phyloP scores from a whole-genome alignment of 805 yeast genomes.

The Saccharomyces eubayanus region DNA sequence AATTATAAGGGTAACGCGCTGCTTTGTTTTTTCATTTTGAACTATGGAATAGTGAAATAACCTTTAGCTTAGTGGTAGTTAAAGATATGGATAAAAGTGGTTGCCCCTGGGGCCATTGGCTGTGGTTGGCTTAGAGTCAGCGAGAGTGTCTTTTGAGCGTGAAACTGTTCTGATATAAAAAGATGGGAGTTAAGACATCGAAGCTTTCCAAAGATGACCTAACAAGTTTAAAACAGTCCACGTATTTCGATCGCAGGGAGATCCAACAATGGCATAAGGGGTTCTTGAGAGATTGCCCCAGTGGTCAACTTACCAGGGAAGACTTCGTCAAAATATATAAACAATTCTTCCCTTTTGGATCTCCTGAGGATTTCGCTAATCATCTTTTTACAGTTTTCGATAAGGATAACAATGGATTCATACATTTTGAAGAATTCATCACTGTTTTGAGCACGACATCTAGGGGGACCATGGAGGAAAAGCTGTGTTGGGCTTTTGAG shows the following conservation, averaged over 20 bases:
- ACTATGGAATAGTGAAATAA: neutral
- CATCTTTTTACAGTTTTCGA: conserved; percentile 87
- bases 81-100: neutral
- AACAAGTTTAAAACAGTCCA: conserved; percentile 68
- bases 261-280: conserved; percentile 98
- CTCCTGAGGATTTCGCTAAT: conserved; percentile 84
- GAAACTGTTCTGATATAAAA: neutral
- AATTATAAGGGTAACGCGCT: neutral
- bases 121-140: neutral
- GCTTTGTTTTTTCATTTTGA: neutral
- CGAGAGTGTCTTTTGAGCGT: neutral
- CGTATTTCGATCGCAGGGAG: conserved; percentile 88
- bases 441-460: conserved; percentile 79
- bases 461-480: conserved; percentile 77
- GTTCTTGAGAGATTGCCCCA: conserved; percentile 86
- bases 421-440: conserved; percentile 89
- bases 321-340: conserved; percentile 89
- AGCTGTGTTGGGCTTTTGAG: conserved; percentile 81
- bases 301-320: conserved; percentile 75
- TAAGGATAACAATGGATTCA: conserved; percentile 64
- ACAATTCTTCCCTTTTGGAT: conserved; percentile 97
- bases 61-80: neutral
- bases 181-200: conserved; percentile 92
- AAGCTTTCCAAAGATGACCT: conserved; percentile 87
- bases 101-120: neutral